Evolutionary conservation across 2,329 filamentous ascomycete genomes (phyloP).

Genomic region (Samsoniella hepiali): DNA sequence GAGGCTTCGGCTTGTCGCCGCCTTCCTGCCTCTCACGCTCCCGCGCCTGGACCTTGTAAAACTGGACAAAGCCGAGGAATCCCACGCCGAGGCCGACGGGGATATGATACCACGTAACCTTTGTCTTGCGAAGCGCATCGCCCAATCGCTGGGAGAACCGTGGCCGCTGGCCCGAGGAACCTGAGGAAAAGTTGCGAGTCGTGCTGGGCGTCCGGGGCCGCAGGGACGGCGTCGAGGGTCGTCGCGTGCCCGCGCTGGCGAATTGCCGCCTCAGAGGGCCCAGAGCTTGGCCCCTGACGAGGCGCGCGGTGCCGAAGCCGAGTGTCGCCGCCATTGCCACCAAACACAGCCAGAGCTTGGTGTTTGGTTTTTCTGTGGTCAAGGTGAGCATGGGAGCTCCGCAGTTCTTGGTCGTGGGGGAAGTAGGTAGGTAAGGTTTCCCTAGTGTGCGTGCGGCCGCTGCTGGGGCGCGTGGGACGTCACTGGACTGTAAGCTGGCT

Average conservation of each 20-base stretch:
- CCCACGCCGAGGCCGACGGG: conserved; percentile 81
- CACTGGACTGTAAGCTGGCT: conserved; percentile 14
- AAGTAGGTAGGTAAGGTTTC: not conserved
- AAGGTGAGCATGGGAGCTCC: conserved; percentile 18
- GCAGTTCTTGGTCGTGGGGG: not conserved
- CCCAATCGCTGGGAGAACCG: conserved; percentile 52
- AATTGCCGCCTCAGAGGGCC: conserved; percentile 30
- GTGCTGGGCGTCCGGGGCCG: conserved; percentile 21
- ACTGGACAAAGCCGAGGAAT: conserved; percentile 78
- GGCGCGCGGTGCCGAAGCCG: conserved; percentile 34
- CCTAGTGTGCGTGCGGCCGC: conserved; percentile 2
- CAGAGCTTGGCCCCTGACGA: conserved; percentile 32
- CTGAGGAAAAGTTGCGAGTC: conserved; percentile 33
- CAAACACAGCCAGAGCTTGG: conserved; percentile 21
- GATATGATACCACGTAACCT: conserved; percentile 85
- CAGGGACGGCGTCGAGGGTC: conserved; percentile 27
- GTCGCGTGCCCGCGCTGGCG: conserved; percentile 27
- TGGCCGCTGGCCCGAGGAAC: conserved; percentile 41
- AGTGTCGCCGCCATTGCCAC: conserved; percentile 33
- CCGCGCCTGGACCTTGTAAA: conserved; percentile 68
- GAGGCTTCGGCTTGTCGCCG: conserved; percentile 43
- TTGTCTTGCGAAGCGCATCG: conserved; percentile 48
- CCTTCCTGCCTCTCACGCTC: conserved; percentile 49
- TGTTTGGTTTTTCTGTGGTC: conserved; percentile 16
- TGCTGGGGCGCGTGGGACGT: conserved; percentile 6